Evolutionary conservation across 805 yeast genomes (phyloP).

Genomic region (Torulaspora quercuum): DNA sequence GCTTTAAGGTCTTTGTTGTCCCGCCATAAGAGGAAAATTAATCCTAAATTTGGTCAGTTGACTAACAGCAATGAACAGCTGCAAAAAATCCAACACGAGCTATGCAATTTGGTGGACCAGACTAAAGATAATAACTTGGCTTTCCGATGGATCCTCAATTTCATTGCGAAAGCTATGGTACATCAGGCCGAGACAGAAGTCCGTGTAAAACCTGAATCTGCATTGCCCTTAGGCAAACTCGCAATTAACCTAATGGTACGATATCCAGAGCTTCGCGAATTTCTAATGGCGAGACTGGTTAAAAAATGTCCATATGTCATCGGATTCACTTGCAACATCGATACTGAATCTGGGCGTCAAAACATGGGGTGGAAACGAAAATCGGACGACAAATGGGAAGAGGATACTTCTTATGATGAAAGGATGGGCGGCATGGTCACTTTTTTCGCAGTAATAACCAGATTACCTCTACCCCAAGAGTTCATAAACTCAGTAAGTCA

Average conservation of each 20-base stretch:
- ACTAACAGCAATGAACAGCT: conserved; percentile 69
- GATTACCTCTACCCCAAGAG: conserved; percentile 39
- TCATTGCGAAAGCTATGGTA: conserved; percentile 78
- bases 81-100: conserved; percentile 46
- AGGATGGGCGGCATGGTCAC: conserved; percentile 83
- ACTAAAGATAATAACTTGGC: conserved; percentile 51
- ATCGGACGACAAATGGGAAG: conserved; percentile 43
- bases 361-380: conserved; percentile 85
- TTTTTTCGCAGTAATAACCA: conserved; percentile 71
- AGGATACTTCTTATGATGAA: conserved; percentile 71
- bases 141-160: conserved; percentile 72
- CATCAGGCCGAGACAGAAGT: conserved; percentile 93
- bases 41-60: conserved; percentile 88
- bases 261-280: conserved; percentile 43
- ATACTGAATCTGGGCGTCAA: conserved; percentile 74
- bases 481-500: conserved; percentile 37
- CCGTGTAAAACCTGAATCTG: conserved; percentile 68
- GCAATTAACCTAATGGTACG: conserved; percentile 51
- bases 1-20: conserved; percentile 52
- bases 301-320: conserved; percentile 88
- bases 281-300: conserved; percentile 68
- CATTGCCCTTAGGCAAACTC: conserved; percentile 73
- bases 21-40: conserved; percentile 68
- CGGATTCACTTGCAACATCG: conserved; percentile 72
- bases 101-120: conserved; percentile 47